Evolutionary conservation across 495 filamentous ascomycete species (phyloP).

Genomic region (Penicillium parvum): DNA sequence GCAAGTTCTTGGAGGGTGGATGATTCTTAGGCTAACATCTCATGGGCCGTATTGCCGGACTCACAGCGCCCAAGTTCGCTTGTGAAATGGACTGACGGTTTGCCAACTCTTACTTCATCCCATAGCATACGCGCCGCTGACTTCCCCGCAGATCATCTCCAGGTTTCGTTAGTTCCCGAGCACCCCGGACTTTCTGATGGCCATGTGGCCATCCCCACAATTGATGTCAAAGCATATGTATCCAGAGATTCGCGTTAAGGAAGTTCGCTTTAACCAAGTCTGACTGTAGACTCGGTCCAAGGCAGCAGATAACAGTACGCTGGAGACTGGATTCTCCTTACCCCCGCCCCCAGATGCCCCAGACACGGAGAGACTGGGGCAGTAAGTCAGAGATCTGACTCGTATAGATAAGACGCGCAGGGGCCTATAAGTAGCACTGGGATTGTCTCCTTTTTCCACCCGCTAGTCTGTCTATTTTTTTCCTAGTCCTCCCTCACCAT

Average conservation of each 20-base stretch:
- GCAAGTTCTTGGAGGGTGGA: too few relatives aligned
- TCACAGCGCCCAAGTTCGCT: too few relatives aligned
- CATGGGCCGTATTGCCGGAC: too few relatives aligned
- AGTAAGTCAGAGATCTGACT: not conserved
- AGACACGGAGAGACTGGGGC: not conserved
- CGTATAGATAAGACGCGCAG: not conserved
- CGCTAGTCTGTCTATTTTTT: not conserved
- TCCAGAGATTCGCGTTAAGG: not conserved
- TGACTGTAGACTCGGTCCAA: not conserved
- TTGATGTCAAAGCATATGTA: not conserved
- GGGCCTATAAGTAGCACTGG: not conserved
- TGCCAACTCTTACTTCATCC: too few relatives aligned
- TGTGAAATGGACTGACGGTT: too few relatives aligned
- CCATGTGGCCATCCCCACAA: conserved; percentile 2
- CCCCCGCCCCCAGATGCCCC: conserved; percentile 5
- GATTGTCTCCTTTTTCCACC: not conserved
- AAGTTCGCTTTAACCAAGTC: not conserved
- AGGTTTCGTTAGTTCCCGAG: too few relatives aligned
- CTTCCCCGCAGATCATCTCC: too few relatives aligned
- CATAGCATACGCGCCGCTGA: too few relatives aligned
- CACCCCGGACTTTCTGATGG: too few relatives aligned
- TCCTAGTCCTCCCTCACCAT: conserved; percentile 1
- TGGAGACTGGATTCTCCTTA: not conserved
- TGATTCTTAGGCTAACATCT: too few relatives aligned
- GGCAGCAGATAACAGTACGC: too few relatives aligned